Percentiles rank a stretch among this genome's conserved stretches.
Conservation (phyloP, 176 grass and related monocot species). For the Ampelocalamus luodianensis region DNA sequence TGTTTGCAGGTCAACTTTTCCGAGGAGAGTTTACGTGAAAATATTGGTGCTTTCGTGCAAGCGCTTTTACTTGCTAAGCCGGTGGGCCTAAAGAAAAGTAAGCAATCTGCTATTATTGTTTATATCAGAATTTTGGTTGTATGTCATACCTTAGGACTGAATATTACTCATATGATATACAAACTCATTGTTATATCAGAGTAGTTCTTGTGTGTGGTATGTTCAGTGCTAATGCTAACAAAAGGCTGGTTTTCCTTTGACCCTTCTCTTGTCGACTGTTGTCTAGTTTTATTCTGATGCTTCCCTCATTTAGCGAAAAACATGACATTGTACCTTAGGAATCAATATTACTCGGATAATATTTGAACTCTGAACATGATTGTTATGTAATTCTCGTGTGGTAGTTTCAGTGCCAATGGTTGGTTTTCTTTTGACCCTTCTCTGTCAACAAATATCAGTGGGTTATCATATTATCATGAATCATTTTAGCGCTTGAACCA, state of each 20-base stretch:
- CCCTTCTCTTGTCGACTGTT: not conserved
- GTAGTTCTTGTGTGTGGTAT: not conserved
- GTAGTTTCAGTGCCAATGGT: not conserved
- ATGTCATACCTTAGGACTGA: constrained; percentile 19
- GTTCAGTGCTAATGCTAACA: not conserved
- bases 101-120: constrained; percentile 38
- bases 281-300: not conserved
- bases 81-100: constrained; percentile 95
- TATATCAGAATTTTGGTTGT: constrained; percentile 12
- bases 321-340: not conserved
- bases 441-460: not conserved
- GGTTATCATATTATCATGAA: not conserved
- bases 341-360: not conserved
- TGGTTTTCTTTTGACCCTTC: not conserved
- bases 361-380: constrained; percentile 5
- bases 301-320: not conserved
- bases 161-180: constrained; percentile 21
- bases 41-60: constrained; percentile 96
- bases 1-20: constrained; percentile 83
- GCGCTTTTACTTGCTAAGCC: constrained; percentile 95
- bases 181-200: not conserved
- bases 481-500: not conserved
- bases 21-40: constrained; percentile 85
- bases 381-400: not conserved
- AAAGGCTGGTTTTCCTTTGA: not conserved